Percentiles rank a stretch among this genome's conserved stretches.
Evolutionary conservation across 2,329 filamentous ascomycete species (phyloP).

Genomic region (Paracorniculantispora psalliotae): DNA sequence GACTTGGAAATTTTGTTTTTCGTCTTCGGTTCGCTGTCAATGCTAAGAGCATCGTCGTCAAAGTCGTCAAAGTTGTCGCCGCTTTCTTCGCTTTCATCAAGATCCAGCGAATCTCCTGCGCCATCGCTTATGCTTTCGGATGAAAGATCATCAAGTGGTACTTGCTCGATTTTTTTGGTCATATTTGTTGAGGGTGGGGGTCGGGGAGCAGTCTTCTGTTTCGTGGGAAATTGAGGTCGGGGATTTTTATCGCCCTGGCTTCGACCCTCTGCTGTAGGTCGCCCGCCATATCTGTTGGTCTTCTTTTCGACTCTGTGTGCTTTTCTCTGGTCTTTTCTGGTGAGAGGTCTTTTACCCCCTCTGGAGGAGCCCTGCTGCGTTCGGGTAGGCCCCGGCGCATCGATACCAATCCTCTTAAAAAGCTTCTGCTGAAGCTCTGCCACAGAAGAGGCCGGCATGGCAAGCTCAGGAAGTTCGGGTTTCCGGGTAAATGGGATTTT

Average conservation of each 20-base stretch:
- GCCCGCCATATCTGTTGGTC: slow-evolving; percentile 27
- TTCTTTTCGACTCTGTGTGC: slow-evolving; percentile 60
- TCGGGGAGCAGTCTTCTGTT: slow-evolving; percentile 2
- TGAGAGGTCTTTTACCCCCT: slow-evolving; percentile 18
- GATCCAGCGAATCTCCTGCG: slow-evolving; percentile 10
- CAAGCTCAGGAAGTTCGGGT: background rate
- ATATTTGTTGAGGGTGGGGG: background rate
- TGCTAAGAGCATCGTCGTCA: slow-evolving; percentile 18
- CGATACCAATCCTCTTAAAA: slow-evolving; percentile 33
- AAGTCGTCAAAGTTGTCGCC: slow-evolving; percentile 21
- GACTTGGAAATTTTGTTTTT: slow-evolving; percentile 27
- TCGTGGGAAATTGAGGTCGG: background rate
- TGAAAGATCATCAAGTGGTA: slow-evolving; percentile 1
- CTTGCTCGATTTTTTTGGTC: background rate
- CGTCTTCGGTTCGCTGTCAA: slow-evolving; percentile 21
- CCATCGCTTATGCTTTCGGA: slow-evolving; percentile 1
- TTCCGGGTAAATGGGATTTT: background rate
- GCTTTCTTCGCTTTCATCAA: slow-evolving; percentile 20
- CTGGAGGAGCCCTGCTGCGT: slow-evolving; percentile 15
- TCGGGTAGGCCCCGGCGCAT: slow-evolving; percentile 20
- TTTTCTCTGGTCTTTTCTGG: slow-evolving; percentile 63
- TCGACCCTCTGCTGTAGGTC: slow-evolving; percentile 14
- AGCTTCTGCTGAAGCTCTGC: slow-evolving; percentile 34
- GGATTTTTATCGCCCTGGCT: slow-evolving; percentile 15
- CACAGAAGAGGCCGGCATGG: slow-evolving; percentile 23